phyloP scores from a whole-genome alignment of 2,329 filamentous ascomycete genomes.

The Botrytis hyacinthi region DNA sequence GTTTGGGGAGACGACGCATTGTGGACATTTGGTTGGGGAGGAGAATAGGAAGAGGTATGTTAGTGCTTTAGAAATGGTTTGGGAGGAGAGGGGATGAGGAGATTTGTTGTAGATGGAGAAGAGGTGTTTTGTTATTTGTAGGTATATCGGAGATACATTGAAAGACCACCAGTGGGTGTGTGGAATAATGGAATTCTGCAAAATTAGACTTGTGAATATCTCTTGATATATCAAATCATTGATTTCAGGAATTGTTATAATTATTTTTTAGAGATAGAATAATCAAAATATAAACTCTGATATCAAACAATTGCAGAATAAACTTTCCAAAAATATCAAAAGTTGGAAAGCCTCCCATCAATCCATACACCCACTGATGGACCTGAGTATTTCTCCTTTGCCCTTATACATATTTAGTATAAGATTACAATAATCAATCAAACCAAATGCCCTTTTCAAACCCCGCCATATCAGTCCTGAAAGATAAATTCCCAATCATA shows the following conservation, averaged over 20 bases:
- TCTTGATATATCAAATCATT: too few species aligned
- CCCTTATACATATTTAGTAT: background rate
- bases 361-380: too few species aligned
- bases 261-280: accelerated
- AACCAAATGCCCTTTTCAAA: background rate
- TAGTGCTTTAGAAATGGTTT: background rate
- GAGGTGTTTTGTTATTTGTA: background rate
- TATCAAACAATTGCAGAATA: too few species aligned
- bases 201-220: too few species aligned
- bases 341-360: too few species aligned
- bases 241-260: too few species aligned
- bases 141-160: background rate
- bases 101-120: background rate
- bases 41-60: background rate
- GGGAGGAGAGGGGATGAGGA: background rate
- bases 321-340: too few species aligned
- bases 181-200: too few species aligned
- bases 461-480: background rate
- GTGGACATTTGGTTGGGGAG: background rate
- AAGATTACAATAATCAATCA: background rate
- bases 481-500: background rate
- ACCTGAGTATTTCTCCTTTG: background rate
- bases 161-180: background rate
- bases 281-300: too few species aligned
- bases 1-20: background rate